Conservation (phyloP, 176 grass and related monocot genomes). For the Oryza meridionalis region DNA sequence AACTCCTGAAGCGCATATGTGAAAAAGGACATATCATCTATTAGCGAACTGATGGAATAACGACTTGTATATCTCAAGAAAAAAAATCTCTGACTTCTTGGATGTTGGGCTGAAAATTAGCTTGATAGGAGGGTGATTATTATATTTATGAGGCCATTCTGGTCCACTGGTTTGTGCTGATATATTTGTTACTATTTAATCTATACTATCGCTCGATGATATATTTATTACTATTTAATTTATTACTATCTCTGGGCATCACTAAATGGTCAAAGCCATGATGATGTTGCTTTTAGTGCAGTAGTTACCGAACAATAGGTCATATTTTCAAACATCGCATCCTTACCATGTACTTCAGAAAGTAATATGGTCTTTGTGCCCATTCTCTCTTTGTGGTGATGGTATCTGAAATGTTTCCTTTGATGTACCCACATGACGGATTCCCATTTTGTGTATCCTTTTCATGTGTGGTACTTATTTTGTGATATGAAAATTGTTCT, state of each 20-base stretch:
- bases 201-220: not conserved
- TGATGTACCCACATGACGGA: not conserved
- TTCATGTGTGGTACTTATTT: not conserved
- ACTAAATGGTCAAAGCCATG: slow-evolving; percentile 4
- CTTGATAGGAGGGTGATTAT: not conserved
- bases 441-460: slow-evolving; percentile 18
- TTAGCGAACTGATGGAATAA: not conserved
- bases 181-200: not conserved
- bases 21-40: not conserved
- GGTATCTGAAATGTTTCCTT: not conserved
- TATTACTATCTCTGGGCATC: not conserved
- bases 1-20: not conserved
- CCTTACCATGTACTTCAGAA: slow-evolving; percentile 1
- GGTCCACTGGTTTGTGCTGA: not conserved
- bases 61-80: not conserved
- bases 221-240: not conserved
- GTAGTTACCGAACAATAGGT: not conserved
- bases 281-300: not conserved
- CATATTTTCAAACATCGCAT: not conserved
- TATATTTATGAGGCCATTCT: not conserved
- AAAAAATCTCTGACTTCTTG: not conserved
- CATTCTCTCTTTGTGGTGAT: not conserved
- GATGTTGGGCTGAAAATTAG: not conserved
- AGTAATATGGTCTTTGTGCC: not conserved
- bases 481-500: not conserved